phyloP scores from a whole-genome alignment of 768 basidiomycete species.

The Mrakia hoshinonis region DNA sequence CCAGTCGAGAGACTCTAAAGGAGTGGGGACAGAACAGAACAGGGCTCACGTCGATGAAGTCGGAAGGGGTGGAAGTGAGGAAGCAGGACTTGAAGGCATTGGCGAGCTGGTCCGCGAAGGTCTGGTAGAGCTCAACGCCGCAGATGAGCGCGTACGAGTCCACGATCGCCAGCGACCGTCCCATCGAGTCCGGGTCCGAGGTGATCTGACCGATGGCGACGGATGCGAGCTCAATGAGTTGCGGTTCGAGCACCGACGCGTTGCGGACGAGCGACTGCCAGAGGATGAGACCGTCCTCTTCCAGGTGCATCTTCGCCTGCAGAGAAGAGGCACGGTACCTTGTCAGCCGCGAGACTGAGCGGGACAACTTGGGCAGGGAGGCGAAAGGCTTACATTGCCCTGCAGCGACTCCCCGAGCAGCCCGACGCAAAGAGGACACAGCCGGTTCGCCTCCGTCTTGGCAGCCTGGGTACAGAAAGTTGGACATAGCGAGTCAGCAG shows the following conservation, averaged over 20 bases:
- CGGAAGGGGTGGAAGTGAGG: conserved; percentile 4
- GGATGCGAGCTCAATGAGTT: conserved; percentile 10
- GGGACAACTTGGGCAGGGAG: neutral
- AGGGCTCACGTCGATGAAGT: conserved; percentile 14
- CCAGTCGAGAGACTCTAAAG: neutral
- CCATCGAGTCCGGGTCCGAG: conserved; percentile 9
- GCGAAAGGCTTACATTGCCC: neutral
- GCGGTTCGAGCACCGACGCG: conserved; percentile 10
- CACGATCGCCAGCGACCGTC: conserved; percentile 5
- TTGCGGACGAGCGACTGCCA: conserved; percentile 22
- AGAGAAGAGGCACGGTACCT: neutral
- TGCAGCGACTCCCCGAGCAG: conserved; percentile 16
- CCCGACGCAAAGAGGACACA: conserved; percentile 21
- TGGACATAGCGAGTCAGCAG: neutral
- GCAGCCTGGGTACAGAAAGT: neutral
- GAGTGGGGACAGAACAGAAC: neutral
- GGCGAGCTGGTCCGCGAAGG: conserved; percentile 9
- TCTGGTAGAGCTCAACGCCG: conserved; percentile 21
- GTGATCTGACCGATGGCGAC: conserved; percentile 20
- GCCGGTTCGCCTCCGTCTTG: neutral
- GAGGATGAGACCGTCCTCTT: conserved; percentile 26
- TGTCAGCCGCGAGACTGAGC: neutral
- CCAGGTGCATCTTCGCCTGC: conserved; percentile 22
- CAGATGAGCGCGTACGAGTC: conserved; percentile 27
- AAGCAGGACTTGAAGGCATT: conserved; percentile 14